Conservation (phyloP, 345 rosid genomes). For the Camelina sativa region DNA sequence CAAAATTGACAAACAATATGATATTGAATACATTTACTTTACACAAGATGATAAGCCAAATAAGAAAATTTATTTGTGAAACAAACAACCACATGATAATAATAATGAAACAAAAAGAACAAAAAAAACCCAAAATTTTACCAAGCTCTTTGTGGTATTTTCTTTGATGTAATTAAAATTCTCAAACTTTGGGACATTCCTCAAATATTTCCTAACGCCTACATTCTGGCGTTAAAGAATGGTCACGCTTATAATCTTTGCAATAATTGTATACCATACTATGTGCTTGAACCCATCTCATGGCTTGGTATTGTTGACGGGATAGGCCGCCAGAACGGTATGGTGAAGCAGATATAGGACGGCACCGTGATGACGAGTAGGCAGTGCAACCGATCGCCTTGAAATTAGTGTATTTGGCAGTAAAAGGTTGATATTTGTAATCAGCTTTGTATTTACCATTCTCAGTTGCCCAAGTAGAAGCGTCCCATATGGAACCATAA, state of each 20-base stretch:
- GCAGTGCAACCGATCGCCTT: slow-evolving; percentile 83
- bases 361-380: slow-evolving; percentile 63
- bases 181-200: slow-evolving; percentile 1
- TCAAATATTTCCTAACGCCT: slow-evolving; percentile 35
- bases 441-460: slow-evolving; percentile 95
- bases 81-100: slow-evolving; percentile 22
- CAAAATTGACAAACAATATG: slow-evolving; percentile 18
- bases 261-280: slow-evolving; percentile 81
- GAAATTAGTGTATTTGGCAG: slow-evolving; percentile 73
- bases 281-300: slow-evolving; percentile 83
- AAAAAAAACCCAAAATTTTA: slow-evolving; percentile 15
- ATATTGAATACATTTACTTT: slow-evolving; percentile 28
- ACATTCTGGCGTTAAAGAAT: slow-evolving; percentile 88
- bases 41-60: slow-evolving; percentile 17
- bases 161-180: slow-evolving; percentile 13
- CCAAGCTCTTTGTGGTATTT: neutral
- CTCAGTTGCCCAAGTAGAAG: slow-evolving; percentile 97
- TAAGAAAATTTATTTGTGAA: slow-evolving; percentile 25
- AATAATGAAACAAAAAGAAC: neutral
- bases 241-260: slow-evolving; percentile 75
- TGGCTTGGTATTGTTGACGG: slow-evolving; percentile 60
- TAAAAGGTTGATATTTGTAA: slow-evolving; percentile 84
- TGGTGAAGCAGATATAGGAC: slow-evolving; percentile 70
- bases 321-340: slow-evolving; percentile 73
- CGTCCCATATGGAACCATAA: slow-evolving; percentile 98